Base-by-base conservation (phyloP, 169 alveolate species). In the Eimeria mitis region DNA sequence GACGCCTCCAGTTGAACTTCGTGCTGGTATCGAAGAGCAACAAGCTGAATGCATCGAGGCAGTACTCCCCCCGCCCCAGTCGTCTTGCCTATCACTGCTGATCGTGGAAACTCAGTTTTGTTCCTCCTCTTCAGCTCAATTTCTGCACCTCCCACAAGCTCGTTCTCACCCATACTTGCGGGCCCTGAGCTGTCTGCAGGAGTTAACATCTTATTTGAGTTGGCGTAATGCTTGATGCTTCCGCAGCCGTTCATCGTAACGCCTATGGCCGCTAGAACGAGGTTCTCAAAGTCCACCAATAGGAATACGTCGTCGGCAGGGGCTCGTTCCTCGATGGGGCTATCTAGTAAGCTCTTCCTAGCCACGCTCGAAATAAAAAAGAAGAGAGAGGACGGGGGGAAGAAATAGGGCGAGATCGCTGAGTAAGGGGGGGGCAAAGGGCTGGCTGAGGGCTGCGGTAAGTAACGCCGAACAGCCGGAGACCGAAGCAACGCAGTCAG, bases 201-300 rank as follows among this genome's bases (percentile, higher is more conserved):
- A 28, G 70, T 37, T 40, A 31, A 73, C 49, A 23, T 40, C 71
- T 8, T 14, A 4, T 31, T 54, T 37, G 70, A 23, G 89, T 34
- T 42, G 23, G 90, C 90, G 44, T 2, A 61, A n/a, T 85, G 91
- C 9, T 61, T 85, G 75, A 85, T 11, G 59, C 91, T 85, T 21
- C 91, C 91, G 78, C 91, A 85, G 75, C 91, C 91, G 91, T 85
- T 85, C 25, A 34, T 31, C 37, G 91, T 47, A 23, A 59, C 79
- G n/a, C 52, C 25, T 34, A 63, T 31, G 40, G 91, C 75, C 40
- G 63, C 91, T 0, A 16, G 44, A 52, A 42, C 91, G 40, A 85
- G 91, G 49, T 52, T 61, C 25, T 56, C 79, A 0, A 85, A 59
- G 78, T 34, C 79, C 47, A 85, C 61, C 61, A 85, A 23, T 25